phyloP scores from a whole-genome alignment of 495 filamentous ascomycete species.

The Penicillium fimorum region DNA sequence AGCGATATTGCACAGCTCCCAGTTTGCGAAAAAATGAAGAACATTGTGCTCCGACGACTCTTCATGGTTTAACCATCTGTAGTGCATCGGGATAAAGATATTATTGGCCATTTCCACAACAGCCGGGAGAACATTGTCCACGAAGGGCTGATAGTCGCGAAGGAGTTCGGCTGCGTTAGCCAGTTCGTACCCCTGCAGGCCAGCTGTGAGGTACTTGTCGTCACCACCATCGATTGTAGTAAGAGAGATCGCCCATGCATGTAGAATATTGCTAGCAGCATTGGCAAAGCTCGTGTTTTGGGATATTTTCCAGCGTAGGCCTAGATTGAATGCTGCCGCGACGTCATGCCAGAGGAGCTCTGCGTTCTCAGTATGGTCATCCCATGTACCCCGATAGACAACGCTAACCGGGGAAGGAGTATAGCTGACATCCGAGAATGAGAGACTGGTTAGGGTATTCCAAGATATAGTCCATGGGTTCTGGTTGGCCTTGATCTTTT shows the following conservation, averaged over 20 bases:
- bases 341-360: conserved; percentile 1
- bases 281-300: not conserved
- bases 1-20: conserved; percentile 42
- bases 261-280: not conserved
- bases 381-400: not conserved
- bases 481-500: not conserved
- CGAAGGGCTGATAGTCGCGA: not conserved
- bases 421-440: not conserved
- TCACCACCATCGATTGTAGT: not conserved
- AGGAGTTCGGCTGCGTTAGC: conserved; percentile 4
- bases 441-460: not conserved
- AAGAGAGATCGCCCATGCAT: not conserved
- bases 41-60: not conserved
- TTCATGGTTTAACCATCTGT: not conserved
- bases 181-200: conserved; percentile 1
- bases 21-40: conserved; percentile 29
- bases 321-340: not conserved
- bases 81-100: not conserved
- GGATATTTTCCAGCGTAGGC: not conserved
- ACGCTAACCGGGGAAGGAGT: not conserved
- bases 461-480: not conserved
- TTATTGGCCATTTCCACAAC: not conserved
- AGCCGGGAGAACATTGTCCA: not conserved
- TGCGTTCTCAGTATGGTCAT: not conserved
- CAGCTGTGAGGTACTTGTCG: conserved; percentile 2